Base-by-base conservation (phyloP, 768 basidiomycete genomes). In the Mycena maculata region DNA sequence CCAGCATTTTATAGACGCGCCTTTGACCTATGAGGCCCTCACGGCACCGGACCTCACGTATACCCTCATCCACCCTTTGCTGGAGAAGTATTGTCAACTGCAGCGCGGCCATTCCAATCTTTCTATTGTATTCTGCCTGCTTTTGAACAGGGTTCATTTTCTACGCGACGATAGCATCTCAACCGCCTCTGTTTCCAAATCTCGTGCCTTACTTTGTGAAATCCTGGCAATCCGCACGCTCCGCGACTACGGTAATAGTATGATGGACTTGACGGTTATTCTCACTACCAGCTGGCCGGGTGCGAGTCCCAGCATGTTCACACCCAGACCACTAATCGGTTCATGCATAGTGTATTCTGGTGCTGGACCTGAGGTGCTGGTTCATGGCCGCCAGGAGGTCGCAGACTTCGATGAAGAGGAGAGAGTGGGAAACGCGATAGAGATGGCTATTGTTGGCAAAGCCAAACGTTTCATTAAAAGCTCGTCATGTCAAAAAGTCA, bases 401-500 rank as follows among this genome's bases (percentile, higher is more conserved):
- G 47, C 87, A 42, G 90, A 91, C 65, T 88, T 90, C 59, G 91
- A 92, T 71, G 76, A 91, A 33, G 91, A 93, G 72, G 89, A 94
- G 58, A 78, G 90, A 60, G 90, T 95, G 2, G 96, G 96, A 7
- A 98, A 96, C 73, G 96, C 95, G 1, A 92, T 98, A 54, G 96
- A 98, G 77, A 84, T 95, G 83, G 96, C 96, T 5, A 96, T 98
- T 69, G 83, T 97, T 23, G 88, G 92, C 65, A 91, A 90, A 73
- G 90, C 95, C 6, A 96, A 94, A 73, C 82, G 89, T 22, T 98
- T 98, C 79, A 95, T 97, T 74, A 94, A 95, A 75, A 91, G 90
- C 71, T 88, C 92, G 0, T 87, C 94, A 2, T 95, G 92, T 73
- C 96, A 98, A 75, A 95, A 90, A 73, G 93, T 98, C 53, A 96